Evolutionary conservation across 2,329 filamentous ascomycete genomes (phyloP).

Genomic region (Aspergillus sp.): DNA sequence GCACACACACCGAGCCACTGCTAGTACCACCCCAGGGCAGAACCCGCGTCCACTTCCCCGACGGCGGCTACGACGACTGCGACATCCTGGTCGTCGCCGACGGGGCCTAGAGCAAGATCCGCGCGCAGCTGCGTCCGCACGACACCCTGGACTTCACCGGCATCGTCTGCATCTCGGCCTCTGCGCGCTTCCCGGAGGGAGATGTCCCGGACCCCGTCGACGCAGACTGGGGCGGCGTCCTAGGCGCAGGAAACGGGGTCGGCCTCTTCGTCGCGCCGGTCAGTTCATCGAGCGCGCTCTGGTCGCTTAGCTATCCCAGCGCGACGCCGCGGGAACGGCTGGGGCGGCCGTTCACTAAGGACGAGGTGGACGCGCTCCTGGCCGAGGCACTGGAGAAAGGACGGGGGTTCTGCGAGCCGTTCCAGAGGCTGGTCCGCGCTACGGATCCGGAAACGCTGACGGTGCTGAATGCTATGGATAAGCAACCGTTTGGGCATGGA

Average conservation of each 20-base stretch:
- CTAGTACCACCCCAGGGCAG: not conserved
- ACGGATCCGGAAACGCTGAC: constrained; percentile 31
- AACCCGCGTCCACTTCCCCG: constrained; percentile 21
- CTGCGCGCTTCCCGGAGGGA: constrained; percentile 23
- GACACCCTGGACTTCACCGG: constrained; percentile 34
- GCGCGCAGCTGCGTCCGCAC: constrained; percentile 29
- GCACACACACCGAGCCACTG: not conserved
- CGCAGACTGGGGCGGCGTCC: not conserved
- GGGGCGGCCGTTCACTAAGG: not conserved
- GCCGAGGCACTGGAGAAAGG: constrained; percentile 15
- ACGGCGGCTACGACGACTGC: constrained; percentile 29
- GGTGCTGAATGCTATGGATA: constrained; percentile 36
- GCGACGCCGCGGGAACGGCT: not conserved
- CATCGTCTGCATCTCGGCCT: constrained; percentile 32
- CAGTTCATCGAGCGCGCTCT: not conserved
- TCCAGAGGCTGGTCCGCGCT: constrained; percentile 30
- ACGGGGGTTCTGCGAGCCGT: constrained; percentile 30
- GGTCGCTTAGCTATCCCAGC: not conserved
- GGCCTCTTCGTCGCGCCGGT: not conserved
- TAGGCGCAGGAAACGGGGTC: not conserved
- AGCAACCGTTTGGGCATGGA: constrained; percentile 35
- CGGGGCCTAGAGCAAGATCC: constrained; percentile 36
- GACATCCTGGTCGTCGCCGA: constrained; percentile 41
- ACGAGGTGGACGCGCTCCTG: not conserved
- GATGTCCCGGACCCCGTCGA: constrained; percentile 19